These are phyloP conservation scores for Aspergillus leporis DNA, from an alignment of 495 filamentous ascomycete species.

Conservation along the genomic window DNA sequence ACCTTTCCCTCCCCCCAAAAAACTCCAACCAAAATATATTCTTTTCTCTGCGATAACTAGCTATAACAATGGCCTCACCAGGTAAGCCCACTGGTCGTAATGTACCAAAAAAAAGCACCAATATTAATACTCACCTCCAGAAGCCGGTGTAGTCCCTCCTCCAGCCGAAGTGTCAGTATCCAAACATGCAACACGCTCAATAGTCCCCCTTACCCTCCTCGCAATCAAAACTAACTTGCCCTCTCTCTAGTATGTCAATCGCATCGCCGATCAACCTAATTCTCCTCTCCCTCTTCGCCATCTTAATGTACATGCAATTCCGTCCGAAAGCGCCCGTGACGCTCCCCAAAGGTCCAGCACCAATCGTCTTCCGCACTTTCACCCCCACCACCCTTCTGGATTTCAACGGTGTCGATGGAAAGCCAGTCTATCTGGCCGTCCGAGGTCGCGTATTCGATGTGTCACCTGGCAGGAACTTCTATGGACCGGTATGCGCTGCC, in stretches of 20 bases:
- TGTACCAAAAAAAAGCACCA: background rate
- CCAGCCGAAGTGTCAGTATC: conserved; percentile 34
- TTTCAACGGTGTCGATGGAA: conserved; percentile 77
- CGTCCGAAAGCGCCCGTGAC: conserved; percentile 58
- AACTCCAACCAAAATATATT: background rate
- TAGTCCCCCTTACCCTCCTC: background rate
- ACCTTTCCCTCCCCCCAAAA: background rate
- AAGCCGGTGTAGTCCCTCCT: conserved; percentile 21
- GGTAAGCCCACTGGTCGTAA: background rate
- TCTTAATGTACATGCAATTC: conserved; percentile 68
- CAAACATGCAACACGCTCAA: background rate
- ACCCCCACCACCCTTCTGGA: conserved; percentile 80
- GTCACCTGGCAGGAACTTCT: conserved; percentile 80
- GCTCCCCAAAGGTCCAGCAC: conserved; percentile 68
- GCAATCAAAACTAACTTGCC: background rate
- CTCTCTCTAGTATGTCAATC: conserved; percentile 52
- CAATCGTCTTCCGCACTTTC: conserved; percentile 87
- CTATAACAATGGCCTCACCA: background rate
- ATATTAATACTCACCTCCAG: conserved; percentile 9
- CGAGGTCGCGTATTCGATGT: conserved; percentile 88
- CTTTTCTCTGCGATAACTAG: too few species aligned
- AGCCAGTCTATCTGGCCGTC: conserved; percentile 82
- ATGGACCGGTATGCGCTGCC: conserved; percentile 63
- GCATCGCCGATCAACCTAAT: conserved; percentile 78
- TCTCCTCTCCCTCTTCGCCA: conserved; percentile 66